Evolutionary conservation across 805 yeast species (phyloP).

Genomic region (Saturnispora sekii): DNA sequence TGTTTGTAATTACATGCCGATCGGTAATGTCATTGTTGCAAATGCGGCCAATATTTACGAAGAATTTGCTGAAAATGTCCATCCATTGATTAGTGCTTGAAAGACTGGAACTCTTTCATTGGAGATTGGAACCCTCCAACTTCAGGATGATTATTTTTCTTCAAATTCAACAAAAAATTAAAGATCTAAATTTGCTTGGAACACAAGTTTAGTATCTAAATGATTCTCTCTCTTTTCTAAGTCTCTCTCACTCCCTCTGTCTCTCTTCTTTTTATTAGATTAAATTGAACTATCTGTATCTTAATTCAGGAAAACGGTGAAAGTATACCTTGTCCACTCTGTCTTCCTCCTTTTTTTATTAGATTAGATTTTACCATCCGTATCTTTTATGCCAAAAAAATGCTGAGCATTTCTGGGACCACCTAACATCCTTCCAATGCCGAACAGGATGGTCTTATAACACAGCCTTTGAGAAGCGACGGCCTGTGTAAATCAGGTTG

Average conservation of each 20-base stretch:
- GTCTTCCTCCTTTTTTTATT: too few species aligned
- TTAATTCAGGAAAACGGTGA: too few species aligned
- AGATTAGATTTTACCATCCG: too few species aligned
- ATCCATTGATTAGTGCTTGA: conserved; percentile 3
- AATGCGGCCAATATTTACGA: conserved; percentile 10
- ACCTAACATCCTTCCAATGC: too few species aligned
- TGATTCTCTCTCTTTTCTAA: neutral
- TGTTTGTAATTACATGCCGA: conserved; percentile 64
- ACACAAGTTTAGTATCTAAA: neutral
- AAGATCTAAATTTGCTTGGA: conserved; percentile 1
- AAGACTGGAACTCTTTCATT: neutral
- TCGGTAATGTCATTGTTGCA: conserved; percentile 44
- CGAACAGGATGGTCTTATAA: too few species aligned
- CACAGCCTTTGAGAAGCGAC: too few species aligned
- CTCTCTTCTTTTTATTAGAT: too few species aligned
- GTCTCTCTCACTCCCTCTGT: too few species aligned
- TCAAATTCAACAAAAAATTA: neutral
- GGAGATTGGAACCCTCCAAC: conserved; percentile 4
- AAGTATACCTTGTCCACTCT: too few species aligned
- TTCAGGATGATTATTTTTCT: neutral
- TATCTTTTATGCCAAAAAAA: too few species aligned
- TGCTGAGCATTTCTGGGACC: too few species aligned
- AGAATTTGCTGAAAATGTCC: conserved; percentile 27
- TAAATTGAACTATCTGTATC: too few species aligned
- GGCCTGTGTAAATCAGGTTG: neutral